Percentiles rank a stretch among this genome's conserved stretches.
Conservation (phyloP, 306 rosid genomes). For the Carpinus fangiana region DNA sequence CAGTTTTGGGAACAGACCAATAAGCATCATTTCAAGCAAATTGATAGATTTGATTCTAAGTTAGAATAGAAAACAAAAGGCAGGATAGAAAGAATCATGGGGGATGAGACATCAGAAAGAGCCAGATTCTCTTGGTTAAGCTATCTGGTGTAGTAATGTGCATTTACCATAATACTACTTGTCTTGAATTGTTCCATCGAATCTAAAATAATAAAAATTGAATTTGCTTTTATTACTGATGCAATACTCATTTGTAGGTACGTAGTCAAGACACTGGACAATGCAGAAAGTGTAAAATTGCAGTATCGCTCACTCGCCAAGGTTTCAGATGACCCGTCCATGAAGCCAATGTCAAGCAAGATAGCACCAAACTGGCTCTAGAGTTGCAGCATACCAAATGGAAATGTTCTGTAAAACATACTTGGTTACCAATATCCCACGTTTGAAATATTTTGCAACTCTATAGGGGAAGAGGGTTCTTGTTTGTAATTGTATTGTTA, state of each 20-base stretch:
- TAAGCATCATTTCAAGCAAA: not conserved
- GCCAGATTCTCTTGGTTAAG: not conserved
- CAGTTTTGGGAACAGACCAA: not conserved
- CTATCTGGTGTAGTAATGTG: not conserved
- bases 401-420: slow-evolving; percentile 7
- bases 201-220: not conserved
- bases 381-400: slow-evolving; percentile 20
- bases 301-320: slow-evolving; percentile 96
- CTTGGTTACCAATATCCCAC: slow-evolving; percentile 19
- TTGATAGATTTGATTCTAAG: not conserved
- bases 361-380: slow-evolving; percentile 73
- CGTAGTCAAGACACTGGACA: slow-evolving; percentile 98
- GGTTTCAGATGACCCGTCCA: slow-evolving; percentile 57
- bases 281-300: slow-evolving; percentile 97
- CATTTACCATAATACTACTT: not conserved
- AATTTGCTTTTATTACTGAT: slow-evolving; percentile 21
- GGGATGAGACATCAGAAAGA: not conserved
- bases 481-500: slow-evolving; percentile 23
- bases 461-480: slow-evolving; percentile 20
- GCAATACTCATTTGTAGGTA: slow-evolving; percentile 53
- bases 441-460: slow-evolving; percentile 12
- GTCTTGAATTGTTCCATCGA: not conserved
- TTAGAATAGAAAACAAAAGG: not conserved
- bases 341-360: slow-evolving; percentile 69
- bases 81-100: not conserved